These are phyloP conservation scores for Simmondsia chinensis DNA, from an alignment of 148 eudicot genomes.

Conservation along the genomic window DNA sequence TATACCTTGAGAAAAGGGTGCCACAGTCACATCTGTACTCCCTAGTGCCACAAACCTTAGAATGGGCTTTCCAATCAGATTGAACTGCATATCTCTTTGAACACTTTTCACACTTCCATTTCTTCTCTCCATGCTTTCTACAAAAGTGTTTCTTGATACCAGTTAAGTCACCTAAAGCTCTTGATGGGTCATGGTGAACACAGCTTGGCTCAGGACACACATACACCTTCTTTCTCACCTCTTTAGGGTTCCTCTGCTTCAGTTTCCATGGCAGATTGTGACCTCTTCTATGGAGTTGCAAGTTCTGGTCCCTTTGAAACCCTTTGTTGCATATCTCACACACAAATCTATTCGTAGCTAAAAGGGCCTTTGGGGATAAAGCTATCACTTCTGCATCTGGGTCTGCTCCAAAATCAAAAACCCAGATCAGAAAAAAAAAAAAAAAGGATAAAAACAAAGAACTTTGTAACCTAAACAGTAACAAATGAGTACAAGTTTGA, in stretches of 20 bases:
- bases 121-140: conserved; percentile 93
- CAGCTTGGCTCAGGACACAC: conserved; percentile 78
- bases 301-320: conserved; percentile 87
- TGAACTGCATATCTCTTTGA: conserved; percentile 90
- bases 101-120: conserved; percentile 92
- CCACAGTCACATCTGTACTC: conserved; percentile 99
- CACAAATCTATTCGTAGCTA: conserved; percentile 77
- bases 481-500: conserved; percentile 2
- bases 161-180: conserved; percentile 88
- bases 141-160: conserved; percentile 87
- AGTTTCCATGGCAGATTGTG: conserved; percentile 97
- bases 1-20: conserved; percentile 86
- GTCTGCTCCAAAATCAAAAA: conserved; percentile 26
- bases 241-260: conserved; percentile 71
- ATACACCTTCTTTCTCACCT: conserved; percentile 68
- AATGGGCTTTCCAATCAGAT: conserved; percentile 98
- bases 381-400: conserved; percentile 93
- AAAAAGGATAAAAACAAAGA: neutral
- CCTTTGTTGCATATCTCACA: conserved; percentile 94
- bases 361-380: conserved; percentile 63
- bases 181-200: conserved; percentile 81
- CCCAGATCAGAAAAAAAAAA: neutral
- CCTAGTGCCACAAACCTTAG: conserved; percentile 84
- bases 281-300: conserved; percentile 89
- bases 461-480: neutral